Evolutionary conservation across 257 asterid genomes (phyloP).

Genomic region (Prunella vulgaris): DNA sequence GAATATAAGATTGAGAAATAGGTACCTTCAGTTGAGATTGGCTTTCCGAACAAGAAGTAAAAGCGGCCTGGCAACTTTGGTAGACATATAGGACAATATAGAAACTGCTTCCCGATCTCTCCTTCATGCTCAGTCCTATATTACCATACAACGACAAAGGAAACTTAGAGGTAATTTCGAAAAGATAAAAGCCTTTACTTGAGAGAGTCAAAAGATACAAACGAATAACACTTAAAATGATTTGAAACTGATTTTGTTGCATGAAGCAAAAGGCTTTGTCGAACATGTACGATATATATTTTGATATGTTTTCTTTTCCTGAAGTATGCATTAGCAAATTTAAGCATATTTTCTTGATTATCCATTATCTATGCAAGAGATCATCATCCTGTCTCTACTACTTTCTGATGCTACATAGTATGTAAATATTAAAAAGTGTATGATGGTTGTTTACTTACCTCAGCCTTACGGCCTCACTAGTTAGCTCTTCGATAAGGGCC

Average conservation of each 20-base stretch:
- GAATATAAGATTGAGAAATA: neutral
- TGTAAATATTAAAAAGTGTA: neutral
- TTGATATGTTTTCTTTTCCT: neutral
- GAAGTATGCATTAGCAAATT: neutral
- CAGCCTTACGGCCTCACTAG: constrained; percentile 27
- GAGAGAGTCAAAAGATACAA: neutral
- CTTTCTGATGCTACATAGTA: neutral
- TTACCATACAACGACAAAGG: neutral
- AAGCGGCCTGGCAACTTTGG: constrained; percentile 58
- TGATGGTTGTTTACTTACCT: constrained; percentile 27
- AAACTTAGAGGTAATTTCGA: neutral
- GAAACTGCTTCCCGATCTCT: constrained; percentile 43
- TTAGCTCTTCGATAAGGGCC: constrained; percentile 34
- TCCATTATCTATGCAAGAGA: neutral
- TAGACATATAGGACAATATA: constrained; percentile 34
- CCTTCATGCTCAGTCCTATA: constrained; percentile 32
- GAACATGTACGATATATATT: neutral
- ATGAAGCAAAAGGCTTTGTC: neutral
- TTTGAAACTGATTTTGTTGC: neutral
- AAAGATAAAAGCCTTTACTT: neutral
- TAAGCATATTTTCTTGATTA: neutral
- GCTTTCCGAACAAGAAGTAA: constrained; percentile 48
- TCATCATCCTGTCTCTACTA: neutral
- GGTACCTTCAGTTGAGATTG: constrained; percentile 48
- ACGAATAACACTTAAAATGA: neutral